Percentiles rank a stretch among this genome's conserved stretches.
Conservation (phyloP, 805 yeast genomes). For the Maudiozyma pseudohumilis region DNA sequence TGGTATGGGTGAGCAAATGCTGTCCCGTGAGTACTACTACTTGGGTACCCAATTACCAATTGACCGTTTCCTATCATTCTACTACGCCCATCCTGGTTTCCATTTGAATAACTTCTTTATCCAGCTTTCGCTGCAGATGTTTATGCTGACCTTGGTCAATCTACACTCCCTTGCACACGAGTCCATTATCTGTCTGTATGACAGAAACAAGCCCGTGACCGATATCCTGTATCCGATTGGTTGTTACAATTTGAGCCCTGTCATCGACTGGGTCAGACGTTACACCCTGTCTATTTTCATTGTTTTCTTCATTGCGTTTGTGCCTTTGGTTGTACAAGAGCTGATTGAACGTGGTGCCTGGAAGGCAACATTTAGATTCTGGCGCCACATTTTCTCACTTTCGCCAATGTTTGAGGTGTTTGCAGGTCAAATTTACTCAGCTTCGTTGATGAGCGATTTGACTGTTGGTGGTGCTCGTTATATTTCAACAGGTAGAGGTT, state of each 20-base stretch:
- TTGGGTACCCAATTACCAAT: slow-evolving; percentile 82
- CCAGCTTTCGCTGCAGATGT: slow-evolving; percentile 72
- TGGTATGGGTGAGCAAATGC: slow-evolving; percentile 95
- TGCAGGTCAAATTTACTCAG: slow-evolving; percentile 68
- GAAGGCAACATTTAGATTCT: slow-evolving; percentile 59
- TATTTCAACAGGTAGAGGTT: slow-evolving; percentile 79
- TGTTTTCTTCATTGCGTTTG: slow-evolving; percentile 74
- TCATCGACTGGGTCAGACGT: slow-evolving; percentile 78
- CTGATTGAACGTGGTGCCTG: slow-evolving; percentile 72
- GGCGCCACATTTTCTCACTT: slow-evolving; percentile 56
- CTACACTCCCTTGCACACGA: slow-evolving; percentile 72
- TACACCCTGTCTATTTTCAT: slow-evolving; percentile 80
- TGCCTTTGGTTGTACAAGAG: slow-evolving; percentile 72
- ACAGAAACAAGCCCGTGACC: slow-evolving; percentile 59
- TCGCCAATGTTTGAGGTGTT: slow-evolving; percentile 80
- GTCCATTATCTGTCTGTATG: slow-evolving; percentile 56
- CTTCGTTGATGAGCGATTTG: slow-evolving; percentile 59
- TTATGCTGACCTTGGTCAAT: slow-evolving; percentile 71
- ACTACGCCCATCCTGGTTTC: slow-evolving; percentile 94
- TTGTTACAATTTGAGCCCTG: slow-evolving; percentile 77
- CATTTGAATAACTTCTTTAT: slow-evolving; percentile 85
- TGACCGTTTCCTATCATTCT: slow-evolving; percentile 83
- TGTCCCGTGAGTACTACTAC: slow-evolving; percentile 85
- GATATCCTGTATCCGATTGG: slow-evolving; percentile 70
- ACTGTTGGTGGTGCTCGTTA: slow-evolving; percentile 81